Evolutionary conservation across 148 eudicot genomes (phyloP).

Genomic region (Nyssa sinensis): DNA sequence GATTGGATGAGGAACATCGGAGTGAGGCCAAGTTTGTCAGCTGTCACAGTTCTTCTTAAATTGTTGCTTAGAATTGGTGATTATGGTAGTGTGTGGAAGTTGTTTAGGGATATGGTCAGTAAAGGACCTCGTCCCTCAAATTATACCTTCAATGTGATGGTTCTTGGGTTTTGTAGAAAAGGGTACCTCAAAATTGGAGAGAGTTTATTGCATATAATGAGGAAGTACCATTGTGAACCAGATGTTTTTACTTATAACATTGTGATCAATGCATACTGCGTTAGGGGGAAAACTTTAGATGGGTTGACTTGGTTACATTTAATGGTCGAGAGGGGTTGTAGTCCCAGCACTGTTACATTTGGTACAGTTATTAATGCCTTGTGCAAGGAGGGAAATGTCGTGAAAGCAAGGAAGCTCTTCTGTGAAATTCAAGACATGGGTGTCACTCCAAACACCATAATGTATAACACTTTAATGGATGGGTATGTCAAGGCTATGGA

Average conservation of each 20-base stretch:
- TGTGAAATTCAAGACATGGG: slow-evolving; percentile 51
- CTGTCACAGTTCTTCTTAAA: slow-evolving; percentile 49
- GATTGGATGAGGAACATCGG: slow-evolving; percentile 64
- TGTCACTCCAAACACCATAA: slow-evolving; percentile 41
- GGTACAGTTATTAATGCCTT: slow-evolving; percentile 56
- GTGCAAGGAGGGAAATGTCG: slow-evolving; percentile 81
- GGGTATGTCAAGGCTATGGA: slow-evolving; percentile 86
- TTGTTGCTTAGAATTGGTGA: slow-evolving; percentile 71
- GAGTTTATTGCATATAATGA: slow-evolving; percentile 66
- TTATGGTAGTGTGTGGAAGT: slow-evolving; percentile 77
- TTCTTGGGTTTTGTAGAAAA: slow-evolving; percentile 74
- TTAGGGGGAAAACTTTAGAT: slow-evolving; percentile 57
- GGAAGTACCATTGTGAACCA: slow-evolving; percentile 54
- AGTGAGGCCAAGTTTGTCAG: slow-evolving; percentile 50
- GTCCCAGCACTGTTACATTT: slow-evolving; percentile 58
- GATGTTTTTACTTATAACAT: slow-evolving; percentile 75
- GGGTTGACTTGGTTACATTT: slow-evolving; percentile 53
- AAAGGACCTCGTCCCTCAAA: slow-evolving; percentile 60
- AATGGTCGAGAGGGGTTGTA: slow-evolving; percentile 63
- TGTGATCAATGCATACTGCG: slow-evolving; percentile 69
- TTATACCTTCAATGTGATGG: slow-evolving; percentile 53
- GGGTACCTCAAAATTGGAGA: slow-evolving; percentile 58
- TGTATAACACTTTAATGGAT: slow-evolving; percentile 67
- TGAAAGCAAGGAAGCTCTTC: slow-evolving; percentile 61
- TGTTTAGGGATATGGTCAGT: slow-evolving; percentile 71